These are phyloP conservation scores for Metschnikowia sp. DNA, from an alignment of 805 yeast genomes.

Conservation along the genomic window DNA sequence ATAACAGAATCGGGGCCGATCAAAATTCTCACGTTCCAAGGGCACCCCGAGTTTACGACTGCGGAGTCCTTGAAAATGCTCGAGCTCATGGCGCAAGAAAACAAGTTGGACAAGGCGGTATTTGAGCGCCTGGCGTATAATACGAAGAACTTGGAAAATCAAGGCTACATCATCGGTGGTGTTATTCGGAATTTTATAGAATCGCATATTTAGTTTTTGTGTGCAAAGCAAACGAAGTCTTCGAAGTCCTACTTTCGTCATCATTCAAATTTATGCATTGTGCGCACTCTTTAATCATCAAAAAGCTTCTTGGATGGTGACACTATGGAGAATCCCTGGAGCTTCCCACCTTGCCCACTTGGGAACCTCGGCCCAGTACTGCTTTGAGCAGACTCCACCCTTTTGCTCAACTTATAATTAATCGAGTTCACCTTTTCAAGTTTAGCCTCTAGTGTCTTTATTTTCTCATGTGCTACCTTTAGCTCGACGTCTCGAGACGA, in stretches of 20 bases:
- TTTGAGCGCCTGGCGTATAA: constrained; percentile 27
- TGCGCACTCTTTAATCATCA: constrained; percentile 8
- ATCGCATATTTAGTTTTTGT: constrained; percentile 6
- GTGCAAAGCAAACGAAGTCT: too few species aligned
- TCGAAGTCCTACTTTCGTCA: too few species aligned
- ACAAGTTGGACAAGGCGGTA: constrained; percentile 22
- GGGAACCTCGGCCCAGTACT: constrained; percentile 1
- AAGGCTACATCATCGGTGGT: constrained; percentile 37
- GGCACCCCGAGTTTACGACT: constrained; percentile 79
- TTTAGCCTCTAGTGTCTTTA: constrained; percentile 30
- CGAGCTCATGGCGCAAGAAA: constrained; percentile 15
- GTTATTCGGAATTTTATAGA: constrained; percentile 34
- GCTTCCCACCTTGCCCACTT: constrained; percentile 29
- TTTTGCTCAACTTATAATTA: constrained; percentile 32
- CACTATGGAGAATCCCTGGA: constrained; percentile 39
- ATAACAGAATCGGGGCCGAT: constrained; percentile 41
- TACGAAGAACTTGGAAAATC: constrained; percentile 33
- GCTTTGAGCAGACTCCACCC: constrained; percentile 15
- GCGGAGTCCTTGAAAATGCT: constrained; percentile 28
- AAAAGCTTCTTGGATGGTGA: constrained; percentile 27
- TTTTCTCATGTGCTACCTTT: constrained; percentile 34
- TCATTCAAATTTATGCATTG: neutral
- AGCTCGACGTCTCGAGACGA: constrained; percentile 33
- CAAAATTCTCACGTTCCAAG: constrained; percentile 69
- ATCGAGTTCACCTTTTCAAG: constrained; percentile 28